These are phyloP conservation scores for Ricinus communis DNA, from an alignment of 345 rosid species.

Conservation along the genomic window DNA sequence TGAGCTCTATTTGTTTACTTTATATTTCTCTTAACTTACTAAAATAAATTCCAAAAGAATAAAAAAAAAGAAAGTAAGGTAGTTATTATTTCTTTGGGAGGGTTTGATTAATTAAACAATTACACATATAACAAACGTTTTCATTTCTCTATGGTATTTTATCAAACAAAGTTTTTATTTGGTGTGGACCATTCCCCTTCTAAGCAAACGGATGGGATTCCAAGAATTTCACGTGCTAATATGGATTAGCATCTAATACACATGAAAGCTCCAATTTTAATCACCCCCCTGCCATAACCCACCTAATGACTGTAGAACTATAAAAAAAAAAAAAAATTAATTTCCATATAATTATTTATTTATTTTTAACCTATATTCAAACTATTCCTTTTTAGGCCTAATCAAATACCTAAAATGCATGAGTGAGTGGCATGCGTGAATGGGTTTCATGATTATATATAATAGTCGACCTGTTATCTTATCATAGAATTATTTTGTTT, in stretches of 20 bases:
- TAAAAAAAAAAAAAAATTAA: no score
- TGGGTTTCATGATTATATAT: slow-evolving; percentile 1
- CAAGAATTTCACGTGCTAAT: neutral
- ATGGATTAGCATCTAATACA: neutral
- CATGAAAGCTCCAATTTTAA: no score
- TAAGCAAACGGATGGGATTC: neutral
- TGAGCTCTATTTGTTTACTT: neutral
- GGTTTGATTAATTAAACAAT: no score
- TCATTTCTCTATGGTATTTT: no score
- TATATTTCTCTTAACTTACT: neutral
- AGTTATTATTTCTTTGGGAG: no score
- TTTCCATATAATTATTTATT: no score
- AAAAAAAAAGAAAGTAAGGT: neutral
- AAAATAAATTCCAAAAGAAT: neutral
- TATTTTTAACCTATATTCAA: no score
- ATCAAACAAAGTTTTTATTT: neutral
- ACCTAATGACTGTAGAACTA: no score
- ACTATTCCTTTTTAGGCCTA: no score
- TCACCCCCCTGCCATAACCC: no score
- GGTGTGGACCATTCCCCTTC: slow-evolving; percentile 1
- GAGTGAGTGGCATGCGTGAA: no score
- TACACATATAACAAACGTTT: no score
- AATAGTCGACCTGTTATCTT: neutral
- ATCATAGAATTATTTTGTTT: neutral
- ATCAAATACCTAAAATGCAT: neutral